These are phyloP conservation scores for Nemophila menziesii DNA, from an alignment of 257 asterid species.

Conservation along the genomic window DNA sequence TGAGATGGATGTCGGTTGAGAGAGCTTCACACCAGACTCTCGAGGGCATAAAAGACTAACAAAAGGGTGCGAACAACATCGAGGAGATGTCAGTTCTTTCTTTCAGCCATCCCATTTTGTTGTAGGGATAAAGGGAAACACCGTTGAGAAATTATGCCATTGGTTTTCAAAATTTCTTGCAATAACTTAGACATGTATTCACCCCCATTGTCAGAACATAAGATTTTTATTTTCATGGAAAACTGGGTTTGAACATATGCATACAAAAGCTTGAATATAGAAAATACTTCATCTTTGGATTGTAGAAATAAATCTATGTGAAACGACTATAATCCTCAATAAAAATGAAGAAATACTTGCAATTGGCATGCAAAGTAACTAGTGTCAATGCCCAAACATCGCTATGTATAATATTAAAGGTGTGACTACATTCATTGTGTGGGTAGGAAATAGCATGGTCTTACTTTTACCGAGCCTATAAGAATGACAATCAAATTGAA, in stretches of 20 bases:
- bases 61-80: not conserved
- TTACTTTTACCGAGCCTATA: not conserved
- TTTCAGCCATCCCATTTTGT: not conserved
- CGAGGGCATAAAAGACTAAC: not conserved
- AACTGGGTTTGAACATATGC: not conserved
- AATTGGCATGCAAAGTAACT: not conserved
- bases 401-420: not conserved
- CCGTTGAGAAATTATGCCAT: not conserved
- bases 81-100: not conserved
- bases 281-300: not conserved
- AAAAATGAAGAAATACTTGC: not conserved
- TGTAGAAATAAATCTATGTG: not conserved
- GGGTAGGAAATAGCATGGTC: not conserved
- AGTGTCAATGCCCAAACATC: not conserved
- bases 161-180: not conserved
- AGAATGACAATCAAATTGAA: not conserved
- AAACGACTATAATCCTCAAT: not conserved
- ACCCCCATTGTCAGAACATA: not conserved
- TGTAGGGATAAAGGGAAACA: not conserved
- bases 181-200: not conserved
- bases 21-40: not conserved
- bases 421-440: not conserved
- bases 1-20: not conserved
- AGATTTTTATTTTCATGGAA: not conserved
- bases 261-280: not conserved